Evolutionary conservation across 2,329 filamentous ascomycete species (phyloP), one percentile per base, ranked within the genome.

Genomic region (Aspergillus sp.): DNA sequence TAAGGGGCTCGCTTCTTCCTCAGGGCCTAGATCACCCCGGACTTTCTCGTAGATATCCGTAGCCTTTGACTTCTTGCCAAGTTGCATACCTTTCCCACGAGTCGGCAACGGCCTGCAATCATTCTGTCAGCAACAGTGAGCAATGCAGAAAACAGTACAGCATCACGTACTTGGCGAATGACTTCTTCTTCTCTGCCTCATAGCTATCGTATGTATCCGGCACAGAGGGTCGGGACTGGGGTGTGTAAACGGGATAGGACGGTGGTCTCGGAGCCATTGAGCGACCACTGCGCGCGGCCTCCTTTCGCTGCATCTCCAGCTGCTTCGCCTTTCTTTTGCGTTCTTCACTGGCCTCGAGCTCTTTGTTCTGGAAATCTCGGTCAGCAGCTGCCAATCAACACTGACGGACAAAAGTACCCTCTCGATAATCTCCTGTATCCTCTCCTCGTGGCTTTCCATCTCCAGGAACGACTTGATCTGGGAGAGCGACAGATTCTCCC

Each of bases 401-500:
- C 24, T 26, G 25, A n/a, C 8, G 8, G 15, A 17, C 10, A 35
- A 29, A 41, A 31, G 42, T 76, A 89, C 83, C 58, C 86, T 74
- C 41, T 86, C 86, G 55, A 95, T 95, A 43, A 95, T 98, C 58
- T 95, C 91, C 63, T 98, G 91, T 48, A 98, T 96, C 57, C 91
- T 80, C 72, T 98, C 91, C 65, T 98, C 93, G 55, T 98, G 91
- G 63, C 82, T 91, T 64, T 98, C 91, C 91, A 98, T 98, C 57
- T 96, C 93, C 48, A 98, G 64, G 71, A 98, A 98, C 2, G 91
- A 95, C 74, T 93, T 95, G 70, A 98, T 98, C 66, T 98, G 93
- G 63, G 80, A 85, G 51, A 98, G 76, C 15, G 89, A 93, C 48
- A 98, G 68, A 63, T 98, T 98, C 68, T 98, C 91, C 53, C 91